phyloP scores from a whole-genome alignment of 331 rosid genomes.

The Pyracantha coccinea region DNA sequence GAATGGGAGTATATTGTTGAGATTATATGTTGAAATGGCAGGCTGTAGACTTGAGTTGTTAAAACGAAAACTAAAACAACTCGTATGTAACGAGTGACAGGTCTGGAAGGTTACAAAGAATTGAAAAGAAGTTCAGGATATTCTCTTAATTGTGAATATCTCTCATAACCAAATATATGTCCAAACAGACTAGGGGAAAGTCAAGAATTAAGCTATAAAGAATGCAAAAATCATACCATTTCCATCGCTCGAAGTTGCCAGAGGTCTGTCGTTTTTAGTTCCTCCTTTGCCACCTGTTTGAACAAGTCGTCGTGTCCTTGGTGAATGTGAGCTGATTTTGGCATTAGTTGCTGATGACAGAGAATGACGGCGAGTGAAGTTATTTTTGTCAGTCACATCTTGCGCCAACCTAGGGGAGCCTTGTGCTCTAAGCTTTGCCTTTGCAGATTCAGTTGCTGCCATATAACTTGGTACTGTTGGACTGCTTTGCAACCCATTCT shows the following conservation, averaged over 20 bases:
- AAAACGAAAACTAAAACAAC: too few relatives aligned
- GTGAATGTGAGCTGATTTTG: slow-evolving; percentile 86
- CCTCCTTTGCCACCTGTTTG: slow-evolving; percentile 71
- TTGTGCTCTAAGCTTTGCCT: slow-evolving; percentile 91
- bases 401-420: slow-evolving; percentile 82
- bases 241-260: slow-evolving; percentile 50
- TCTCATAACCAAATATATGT: too few relatives aligned
- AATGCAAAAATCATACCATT: slow-evolving; percentile 45
- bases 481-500: slow-evolving; percentile 59
- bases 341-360: slow-evolving; percentile 62
- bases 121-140: too few relatives aligned
- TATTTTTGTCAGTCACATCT: slow-evolving; percentile 54
- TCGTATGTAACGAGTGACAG: neutral
- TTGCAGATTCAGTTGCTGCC: slow-evolving; percentile 99
- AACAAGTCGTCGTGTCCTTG: slow-evolving; percentile 66
- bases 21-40: too few relatives aligned
- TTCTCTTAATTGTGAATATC: too few relatives aligned
- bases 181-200: neutral
- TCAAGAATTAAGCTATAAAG: neutral
- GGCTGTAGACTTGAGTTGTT: too few relatives aligned
- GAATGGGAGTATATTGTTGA: neutral
- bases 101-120: neutral
- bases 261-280: slow-evolving; percentile 42
- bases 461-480: slow-evolving; percentile 85
- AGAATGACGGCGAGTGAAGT: slow-evolving; percentile 67